These are phyloP conservation scores for Uromyces viciae-fabae DNA, from an alignment of 1,284 basidiomycete species.

Conservation along the genomic window DNA sequence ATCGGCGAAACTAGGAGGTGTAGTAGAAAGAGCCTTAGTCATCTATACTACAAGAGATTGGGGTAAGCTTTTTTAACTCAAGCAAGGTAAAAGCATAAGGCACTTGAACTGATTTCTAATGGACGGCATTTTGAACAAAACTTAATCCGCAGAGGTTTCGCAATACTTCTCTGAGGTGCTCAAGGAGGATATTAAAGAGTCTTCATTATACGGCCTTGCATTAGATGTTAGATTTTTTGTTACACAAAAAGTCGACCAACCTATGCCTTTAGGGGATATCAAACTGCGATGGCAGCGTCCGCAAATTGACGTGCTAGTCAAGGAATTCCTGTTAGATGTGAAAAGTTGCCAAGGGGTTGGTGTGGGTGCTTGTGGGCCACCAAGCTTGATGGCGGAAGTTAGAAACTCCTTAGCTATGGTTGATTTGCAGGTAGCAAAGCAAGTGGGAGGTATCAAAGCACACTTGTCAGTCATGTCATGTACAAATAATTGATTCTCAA, in stretches of 20 bases:
- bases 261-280: neutral
- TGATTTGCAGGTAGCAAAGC: conserved; percentile 10
- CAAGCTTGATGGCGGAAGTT: conserved; percentile 22
- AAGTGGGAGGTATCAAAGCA: conserved; percentile 29
- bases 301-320: neutral
- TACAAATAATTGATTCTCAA: no score
- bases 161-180: conserved; percentile 26
- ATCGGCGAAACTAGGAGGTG: neutral
- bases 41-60: conserved; percentile 32
- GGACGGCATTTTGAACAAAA: neutral
- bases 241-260: conserved; percentile 21
- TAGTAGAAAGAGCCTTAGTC: conserved; percentile 13
- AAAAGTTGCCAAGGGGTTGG: conserved; percentile 18
- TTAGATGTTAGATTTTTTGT: conserved; percentile 37
- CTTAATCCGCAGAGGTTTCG: conserved; percentile 22
- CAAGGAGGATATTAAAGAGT: neutral
- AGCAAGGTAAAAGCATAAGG: neutral
- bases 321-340: conserved; percentile 35
- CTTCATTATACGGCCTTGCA: neutral
- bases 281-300: conserved; percentile 35
- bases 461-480: conserved; percentile 34
- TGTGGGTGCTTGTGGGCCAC: conserved; percentile 31
- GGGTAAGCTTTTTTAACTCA: conserved; percentile 25
- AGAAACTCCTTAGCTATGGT: conserved; percentile 31
- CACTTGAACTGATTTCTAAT: neutral